phyloP scores from a whole-genome alignment of 2,329 filamentous ascomycete species.

The Colletotrichum somersetense region DNA sequence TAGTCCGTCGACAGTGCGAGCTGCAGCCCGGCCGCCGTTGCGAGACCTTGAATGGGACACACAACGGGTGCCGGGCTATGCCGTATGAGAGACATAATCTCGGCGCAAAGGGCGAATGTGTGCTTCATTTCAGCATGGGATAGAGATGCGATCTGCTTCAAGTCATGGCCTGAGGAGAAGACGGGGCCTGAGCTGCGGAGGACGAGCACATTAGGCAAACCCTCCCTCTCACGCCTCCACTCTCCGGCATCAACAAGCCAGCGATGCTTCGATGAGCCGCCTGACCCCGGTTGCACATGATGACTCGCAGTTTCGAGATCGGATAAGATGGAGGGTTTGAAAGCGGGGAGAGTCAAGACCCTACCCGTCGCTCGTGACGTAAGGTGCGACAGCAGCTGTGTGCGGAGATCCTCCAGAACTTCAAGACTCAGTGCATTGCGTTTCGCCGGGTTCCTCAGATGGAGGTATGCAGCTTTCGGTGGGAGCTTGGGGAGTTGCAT shows the following conservation, averaged over 20 bases:
- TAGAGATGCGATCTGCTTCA: conserved; percentile 45
- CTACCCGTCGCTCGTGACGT: conserved; percentile 43
- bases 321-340: conserved; percentile 44
- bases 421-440: conserved; percentile 47
- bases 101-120: conserved; percentile 49
- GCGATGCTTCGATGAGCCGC: conserved; percentile 23
- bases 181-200: conserved; percentile 48
- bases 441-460: conserved; percentile 44
- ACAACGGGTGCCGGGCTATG: conserved; percentile 49
- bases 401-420: conserved; percentile 45
- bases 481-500: conserved; percentile 46
- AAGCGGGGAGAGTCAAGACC: conserved; percentile 47
- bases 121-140: conserved; percentile 32
- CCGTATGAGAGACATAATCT: conserved; percentile 50
- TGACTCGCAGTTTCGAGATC: conserved; percentile 37
- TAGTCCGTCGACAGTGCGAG: conserved; percentile 51
- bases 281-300: neutral
- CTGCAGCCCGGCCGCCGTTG: conserved; percentile 51
- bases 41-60: conserved; percentile 49
- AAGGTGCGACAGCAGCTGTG: conserved; percentile 45
- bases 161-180: conserved; percentile 51
- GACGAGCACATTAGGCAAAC: conserved; percentile 49
- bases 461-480: conserved; percentile 46
- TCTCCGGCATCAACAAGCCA: conserved; percentile 48
- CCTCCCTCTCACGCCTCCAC: conserved; percentile 45